Conservation (phyloP, 805 yeast species). For the Jamesozyma rosinii region DNA sequence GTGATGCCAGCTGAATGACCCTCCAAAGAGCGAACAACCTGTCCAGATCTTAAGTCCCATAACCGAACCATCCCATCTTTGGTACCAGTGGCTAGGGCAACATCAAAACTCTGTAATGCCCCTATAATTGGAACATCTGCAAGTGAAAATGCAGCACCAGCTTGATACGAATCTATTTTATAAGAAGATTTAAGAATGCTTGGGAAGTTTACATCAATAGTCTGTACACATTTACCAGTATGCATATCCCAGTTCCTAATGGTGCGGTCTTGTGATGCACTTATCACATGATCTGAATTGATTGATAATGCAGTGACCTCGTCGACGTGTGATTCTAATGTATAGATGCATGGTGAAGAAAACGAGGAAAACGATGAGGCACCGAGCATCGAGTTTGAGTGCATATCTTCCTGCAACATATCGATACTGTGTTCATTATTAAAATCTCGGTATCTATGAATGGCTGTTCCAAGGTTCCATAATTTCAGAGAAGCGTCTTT, state of each 20-base stretch:
- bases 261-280: constrained; percentile 65
- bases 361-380: neutral
- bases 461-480: constrained; percentile 42
- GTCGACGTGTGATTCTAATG: constrained; percentile 57
- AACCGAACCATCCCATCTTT: constrained; percentile 65
- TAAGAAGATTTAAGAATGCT: neutral
- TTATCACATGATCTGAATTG: constrained; percentile 44
- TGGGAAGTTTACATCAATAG: constrained; percentile 47
- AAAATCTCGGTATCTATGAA: constrained; percentile 13
- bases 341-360: constrained; percentile 31
- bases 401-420: constrained; percentile 14
- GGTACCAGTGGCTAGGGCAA: constrained; percentile 72
- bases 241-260: constrained; percentile 67
- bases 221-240: constrained; percentile 58
- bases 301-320: constrained; percentile 55
- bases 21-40: constrained; percentile 47
- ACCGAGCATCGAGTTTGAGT: neutral
- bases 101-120: constrained; percentile 61
- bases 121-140: constrained; percentile 45
- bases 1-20: constrained; percentile 70
- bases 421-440: constrained; percentile 7
- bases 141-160: neutral
- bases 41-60: constrained; percentile 70
- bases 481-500: constrained; percentile 52
- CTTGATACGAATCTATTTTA: neutral